These are phyloP conservation scores for Selenicereus undatus DNA, from an alignment of 148 eudicot species.

Conservation along the genomic window DNA sequence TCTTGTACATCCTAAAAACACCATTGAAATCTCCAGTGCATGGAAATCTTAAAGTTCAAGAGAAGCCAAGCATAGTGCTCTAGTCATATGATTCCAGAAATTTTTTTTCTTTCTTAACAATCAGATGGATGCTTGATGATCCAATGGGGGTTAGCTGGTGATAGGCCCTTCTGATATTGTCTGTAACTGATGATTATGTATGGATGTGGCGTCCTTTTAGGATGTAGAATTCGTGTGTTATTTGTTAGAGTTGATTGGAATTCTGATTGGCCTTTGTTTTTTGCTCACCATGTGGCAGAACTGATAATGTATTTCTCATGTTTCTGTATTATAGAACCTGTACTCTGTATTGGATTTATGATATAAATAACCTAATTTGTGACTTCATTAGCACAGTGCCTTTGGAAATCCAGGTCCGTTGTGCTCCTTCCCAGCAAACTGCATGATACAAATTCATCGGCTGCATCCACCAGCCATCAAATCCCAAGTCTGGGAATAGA, in stretches of 20 bases:
- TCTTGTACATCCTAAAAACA: slow-evolving; percentile 5
- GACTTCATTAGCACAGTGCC: neutral
- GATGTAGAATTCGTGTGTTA: slow-evolving; percentile 18
- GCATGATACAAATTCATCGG: no score
- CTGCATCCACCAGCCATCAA: no score
- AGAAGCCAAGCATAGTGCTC: neutral
- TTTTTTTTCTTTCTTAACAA: neutral
- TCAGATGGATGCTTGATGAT: slow-evolving; percentile 19
- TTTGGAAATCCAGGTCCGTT: neutral
- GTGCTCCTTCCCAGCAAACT: neutral
- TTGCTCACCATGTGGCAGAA: slow-evolving; percentile 12
- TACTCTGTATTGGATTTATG: neutral
- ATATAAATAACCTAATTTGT: neutral
- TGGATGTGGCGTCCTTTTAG: slow-evolving; percentile 12
- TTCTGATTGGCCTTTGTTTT: slow-evolving; percentile 21
- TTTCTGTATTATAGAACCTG: slow-evolving; percentile 10
- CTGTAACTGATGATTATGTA: neutral
- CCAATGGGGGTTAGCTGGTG: slow-evolving; percentile 16
- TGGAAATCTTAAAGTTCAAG: slow-evolving; percentile 24
- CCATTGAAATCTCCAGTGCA: slow-evolving; percentile 15
- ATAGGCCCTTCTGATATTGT: slow-evolving; percentile 20
- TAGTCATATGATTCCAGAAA: neutral
- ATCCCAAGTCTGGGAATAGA: no score
- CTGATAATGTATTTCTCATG: slow-evolving; percentile 3
- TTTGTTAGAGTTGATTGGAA: slow-evolving; percentile 5